These are phyloP conservation scores for Brettanomyces naardenensis DNA, from an alignment of 805 yeast genomes.

Conservation along the genomic window DNA sequence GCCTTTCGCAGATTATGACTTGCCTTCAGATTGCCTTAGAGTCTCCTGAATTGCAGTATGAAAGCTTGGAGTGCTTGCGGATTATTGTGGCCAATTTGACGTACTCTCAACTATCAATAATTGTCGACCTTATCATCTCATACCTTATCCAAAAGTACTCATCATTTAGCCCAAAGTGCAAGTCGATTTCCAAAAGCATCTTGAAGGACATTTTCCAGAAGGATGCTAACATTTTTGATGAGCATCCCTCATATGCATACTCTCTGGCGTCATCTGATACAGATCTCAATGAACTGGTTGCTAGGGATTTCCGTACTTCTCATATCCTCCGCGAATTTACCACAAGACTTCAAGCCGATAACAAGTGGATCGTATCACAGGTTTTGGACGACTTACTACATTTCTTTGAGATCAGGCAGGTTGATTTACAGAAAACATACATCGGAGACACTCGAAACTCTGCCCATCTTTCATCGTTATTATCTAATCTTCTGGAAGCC, in stretches of 20 bases:
- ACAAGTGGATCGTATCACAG: conserved; percentile 64
- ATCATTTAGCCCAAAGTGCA: conserved; percentile 40
- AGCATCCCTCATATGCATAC: conserved; percentile 44
- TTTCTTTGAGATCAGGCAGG: conserved; percentile 44
- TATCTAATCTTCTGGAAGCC: conserved; percentile 47
- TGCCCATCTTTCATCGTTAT: conserved; percentile 33
- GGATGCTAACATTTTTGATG: conserved; percentile 27
- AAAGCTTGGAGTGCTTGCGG: conserved; percentile 63
- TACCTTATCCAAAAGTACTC: conserved; percentile 64
- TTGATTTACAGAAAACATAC: conserved; percentile 37
- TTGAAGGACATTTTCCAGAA: conserved; percentile 30
- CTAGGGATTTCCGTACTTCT: conserved; percentile 13
- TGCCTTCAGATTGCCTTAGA: conserved; percentile 77
- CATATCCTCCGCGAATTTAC: conserved; percentile 38
- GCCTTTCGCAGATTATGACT: conserved; percentile 78
- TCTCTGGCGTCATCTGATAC: conserved; percentile 38
- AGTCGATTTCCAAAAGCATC: conserved; percentile 43
- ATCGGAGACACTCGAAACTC: conserved; percentile 28
- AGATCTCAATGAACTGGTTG: conserved; percentile 23
- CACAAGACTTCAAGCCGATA: conserved; percentile 50
- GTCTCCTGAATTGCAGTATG: conserved; percentile 46
- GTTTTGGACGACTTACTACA: conserved; percentile 56
- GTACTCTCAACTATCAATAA: conserved; percentile 48
- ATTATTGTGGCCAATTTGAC: conserved; percentile 50
- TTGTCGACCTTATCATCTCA: conserved; percentile 70